Evolutionary conservation across 2,329 filamentous ascomycete genomes (phyloP).

Genomic region (Aspergillus vadensis): DNA sequence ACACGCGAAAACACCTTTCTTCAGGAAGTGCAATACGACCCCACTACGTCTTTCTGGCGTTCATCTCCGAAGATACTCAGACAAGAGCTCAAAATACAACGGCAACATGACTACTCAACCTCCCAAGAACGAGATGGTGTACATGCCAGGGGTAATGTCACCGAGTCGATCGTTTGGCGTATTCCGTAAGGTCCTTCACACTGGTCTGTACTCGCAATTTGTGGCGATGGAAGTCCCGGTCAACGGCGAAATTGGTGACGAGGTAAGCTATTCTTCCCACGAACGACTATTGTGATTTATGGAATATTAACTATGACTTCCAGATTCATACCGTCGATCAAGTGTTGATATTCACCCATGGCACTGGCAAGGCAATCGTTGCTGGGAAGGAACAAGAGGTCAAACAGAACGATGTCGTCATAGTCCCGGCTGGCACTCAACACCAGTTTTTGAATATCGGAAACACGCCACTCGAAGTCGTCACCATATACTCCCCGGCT

Average conservation of each 20-base stretch:
- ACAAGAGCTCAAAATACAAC: background rate
- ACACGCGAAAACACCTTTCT: background rate
- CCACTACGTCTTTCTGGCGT: background rate
- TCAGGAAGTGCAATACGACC: background rate
- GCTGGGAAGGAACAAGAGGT: slow-evolving; percentile 60
- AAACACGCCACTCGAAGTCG: slow-evolving; percentile 59
- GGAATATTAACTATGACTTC: background rate
- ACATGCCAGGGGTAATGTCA: slow-evolving; percentile 59
- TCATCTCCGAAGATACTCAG: background rate
- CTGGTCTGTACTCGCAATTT: slow-evolving; percentile 64
- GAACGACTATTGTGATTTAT: too few relatives aligned
- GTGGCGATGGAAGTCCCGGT: slow-evolving; percentile 67
- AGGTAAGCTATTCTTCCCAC: slow-evolving; percentile 44
- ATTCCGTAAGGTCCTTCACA: slow-evolving; percentile 64
- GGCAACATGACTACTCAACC: slow-evolving; percentile 33
- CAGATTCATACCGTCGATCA: slow-evolving; percentile 63
- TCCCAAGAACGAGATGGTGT: slow-evolving; percentile 59
- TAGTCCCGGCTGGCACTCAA: slow-evolving; percentile 66
- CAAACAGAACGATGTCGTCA: slow-evolving; percentile 59
- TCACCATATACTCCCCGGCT: slow-evolving; percentile 65
- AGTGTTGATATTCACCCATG: slow-evolving; percentile 65
- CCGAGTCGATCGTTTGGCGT: slow-evolving; percentile 61
- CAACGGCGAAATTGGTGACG: slow-evolving; percentile 66
- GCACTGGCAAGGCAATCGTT: slow-evolving; percentile 60
- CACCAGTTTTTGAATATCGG: slow-evolving; percentile 68